Percentiles rank a stretch among this genome's conserved stretches.
Conservation (phyloP, 176 grass and related monocot species). For the Ampelocalamus luodianensis region DNA sequence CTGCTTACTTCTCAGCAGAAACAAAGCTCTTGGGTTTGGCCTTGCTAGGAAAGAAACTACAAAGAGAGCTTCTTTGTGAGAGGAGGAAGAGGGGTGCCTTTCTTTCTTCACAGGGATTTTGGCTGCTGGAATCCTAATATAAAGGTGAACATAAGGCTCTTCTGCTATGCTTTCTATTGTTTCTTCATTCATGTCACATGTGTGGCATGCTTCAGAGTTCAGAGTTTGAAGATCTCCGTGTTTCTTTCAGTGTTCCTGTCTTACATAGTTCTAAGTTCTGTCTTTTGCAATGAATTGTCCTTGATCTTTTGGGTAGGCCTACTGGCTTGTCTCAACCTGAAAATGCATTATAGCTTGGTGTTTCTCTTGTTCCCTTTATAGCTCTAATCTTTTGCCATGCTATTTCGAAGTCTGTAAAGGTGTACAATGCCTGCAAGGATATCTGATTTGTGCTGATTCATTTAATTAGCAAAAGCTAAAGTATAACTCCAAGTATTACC, state of each 20-base stretch:
- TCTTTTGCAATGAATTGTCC: neutral
- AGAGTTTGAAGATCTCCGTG: neutral
- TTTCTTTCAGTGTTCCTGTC: neutral
- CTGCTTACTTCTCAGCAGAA: conserved; percentile 38
- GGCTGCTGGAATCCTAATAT: neutral
- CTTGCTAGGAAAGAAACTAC: neutral
- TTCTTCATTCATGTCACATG: conserved; percentile 27
- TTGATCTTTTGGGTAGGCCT: neutral
- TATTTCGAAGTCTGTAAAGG: neutral
- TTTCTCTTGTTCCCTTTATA: neutral
- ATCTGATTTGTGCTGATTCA: neutral
- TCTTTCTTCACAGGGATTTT: conserved; percentile 5
- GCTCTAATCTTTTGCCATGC: neutral
- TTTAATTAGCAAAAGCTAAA: neutral
- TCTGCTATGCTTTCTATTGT: conserved; percentile 24
- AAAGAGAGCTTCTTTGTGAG: neutral
- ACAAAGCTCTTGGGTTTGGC: conserved; percentile 21
- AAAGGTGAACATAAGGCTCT: conserved; percentile 38
- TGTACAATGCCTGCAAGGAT: neutral
- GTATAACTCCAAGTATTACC: neutral
- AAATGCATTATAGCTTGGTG: neutral
- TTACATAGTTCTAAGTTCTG: neutral
- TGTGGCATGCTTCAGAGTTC: neutral
- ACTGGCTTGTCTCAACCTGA: neutral
- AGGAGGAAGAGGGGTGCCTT: conserved; percentile 13